These are phyloP conservation scores for Penicillium hesseltinei DNA, from an alignment of 2,329 filamentous ascomycete species.

Conservation along the genomic window DNA sequence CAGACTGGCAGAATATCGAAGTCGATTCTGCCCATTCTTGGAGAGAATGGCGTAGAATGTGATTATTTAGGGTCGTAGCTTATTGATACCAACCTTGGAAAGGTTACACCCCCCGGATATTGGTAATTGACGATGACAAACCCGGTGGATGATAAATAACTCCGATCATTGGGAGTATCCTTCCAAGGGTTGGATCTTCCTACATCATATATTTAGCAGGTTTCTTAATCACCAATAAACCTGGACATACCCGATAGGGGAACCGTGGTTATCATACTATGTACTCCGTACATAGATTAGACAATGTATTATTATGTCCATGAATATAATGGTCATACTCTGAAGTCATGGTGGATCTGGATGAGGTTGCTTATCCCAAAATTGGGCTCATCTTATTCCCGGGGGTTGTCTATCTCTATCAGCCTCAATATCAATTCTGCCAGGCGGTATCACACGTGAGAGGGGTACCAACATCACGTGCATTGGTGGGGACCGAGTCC, in stretches of 20 bases:
- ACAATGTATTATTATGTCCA: neutral
- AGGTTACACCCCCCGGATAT: neutral
- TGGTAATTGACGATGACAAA: slow-evolving; percentile 5
- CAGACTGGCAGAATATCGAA: neutral
- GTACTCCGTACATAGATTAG: neutral
- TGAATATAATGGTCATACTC: neutral
- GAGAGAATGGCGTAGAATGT: slow-evolving; percentile 2
- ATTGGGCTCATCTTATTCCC: neutral
- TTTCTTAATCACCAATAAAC: neutral
- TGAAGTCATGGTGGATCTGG: slow-evolving; percentile 1
- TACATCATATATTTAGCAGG: neutral
- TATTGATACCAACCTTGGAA: neutral
- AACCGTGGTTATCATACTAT: neutral
- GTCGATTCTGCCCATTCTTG: neutral
- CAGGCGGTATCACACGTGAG: neutral
- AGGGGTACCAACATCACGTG: neutral
- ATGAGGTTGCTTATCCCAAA: neutral
- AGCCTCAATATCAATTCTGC: neutral
- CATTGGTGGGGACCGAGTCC: neutral
- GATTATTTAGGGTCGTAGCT: slow-evolving; percentile 21
- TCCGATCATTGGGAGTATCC: neutral
- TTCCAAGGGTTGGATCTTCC: neutral
- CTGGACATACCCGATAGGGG: neutral
- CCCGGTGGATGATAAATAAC: neutral
- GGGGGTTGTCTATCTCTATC: neutral